These are phyloP conservation scores for Heterobasidion occidentale DNA, from an alignment of 1,284 basidiomycete genomes.

Conservation along the genomic window DNA sequence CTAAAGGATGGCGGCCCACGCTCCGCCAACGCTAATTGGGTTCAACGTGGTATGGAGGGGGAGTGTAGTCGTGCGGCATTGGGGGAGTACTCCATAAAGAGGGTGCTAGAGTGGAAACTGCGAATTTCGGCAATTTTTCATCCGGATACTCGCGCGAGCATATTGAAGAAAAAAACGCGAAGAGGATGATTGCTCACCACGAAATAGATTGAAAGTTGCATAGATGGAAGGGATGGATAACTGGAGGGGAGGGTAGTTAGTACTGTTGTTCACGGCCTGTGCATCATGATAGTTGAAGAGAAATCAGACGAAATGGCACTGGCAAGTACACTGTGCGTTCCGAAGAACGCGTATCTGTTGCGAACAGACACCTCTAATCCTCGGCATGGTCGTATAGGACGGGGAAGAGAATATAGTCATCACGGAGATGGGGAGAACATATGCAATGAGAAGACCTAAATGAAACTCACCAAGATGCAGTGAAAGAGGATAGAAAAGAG, in stretches of 20 bases:
- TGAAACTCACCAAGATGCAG: not conserved
- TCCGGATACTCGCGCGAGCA: slow-evolving; percentile 26
- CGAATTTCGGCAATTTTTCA: slow-evolving; percentile 64
- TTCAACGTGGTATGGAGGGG: slow-evolving; percentile 47
- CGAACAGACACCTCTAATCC: slow-evolving; percentile 67
- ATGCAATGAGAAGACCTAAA: not conserved
- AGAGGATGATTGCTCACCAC: slow-evolving; percentile 19
- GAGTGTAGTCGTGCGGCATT: slow-evolving; percentile 55
- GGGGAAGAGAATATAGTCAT: slow-evolving; percentile 83
- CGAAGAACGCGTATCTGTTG: slow-evolving; percentile 57
- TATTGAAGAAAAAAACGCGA: slow-evolving; percentile 1
- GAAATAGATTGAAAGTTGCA: not conserved
- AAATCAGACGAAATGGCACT: slow-evolving; percentile 74
- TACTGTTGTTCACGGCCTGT: too few species aligned
- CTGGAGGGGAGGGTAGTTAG: not conserved
- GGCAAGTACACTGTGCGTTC: slow-evolving; percentile 70
- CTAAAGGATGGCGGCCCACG: slow-evolving; percentile 43
- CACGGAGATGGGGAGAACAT: slow-evolving; percentile 19
- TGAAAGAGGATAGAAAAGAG: not conserved
- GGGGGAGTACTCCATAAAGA: slow-evolving; percentile 59
- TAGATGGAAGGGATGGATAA: slow-evolving; percentile 10
- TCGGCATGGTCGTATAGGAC: slow-evolving; percentile 76
- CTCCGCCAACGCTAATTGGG: slow-evolving; percentile 49
- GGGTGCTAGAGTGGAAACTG: slow-evolving; percentile 72
- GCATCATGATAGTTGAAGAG: not conserved